Base-by-base conservation (phyloP, 345 rosid genomes). In the Boechera retrofracta region DNA sequence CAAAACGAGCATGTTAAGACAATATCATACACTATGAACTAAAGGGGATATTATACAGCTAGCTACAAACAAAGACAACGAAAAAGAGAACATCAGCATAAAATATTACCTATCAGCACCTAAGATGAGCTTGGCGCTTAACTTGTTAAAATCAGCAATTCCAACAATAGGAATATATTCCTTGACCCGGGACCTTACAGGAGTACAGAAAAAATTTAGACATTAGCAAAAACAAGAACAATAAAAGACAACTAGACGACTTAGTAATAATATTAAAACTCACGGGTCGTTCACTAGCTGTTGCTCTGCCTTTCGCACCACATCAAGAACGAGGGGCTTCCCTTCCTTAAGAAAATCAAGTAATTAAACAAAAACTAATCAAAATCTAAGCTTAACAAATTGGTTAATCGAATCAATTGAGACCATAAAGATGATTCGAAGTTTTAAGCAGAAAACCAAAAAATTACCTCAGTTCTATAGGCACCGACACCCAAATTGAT, bases 131-230 rank as follows among this genome's bases (percentile, higher is more conserved):
- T 86, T 91, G 67, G 99, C 98, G 59, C 98, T 92, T 74, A 87
- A 44, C 82, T 95, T 92, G 81, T 95, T 95, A 72, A 92, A 95
- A 5, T 91, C 98, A 53, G 91, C 89, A 74, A 95, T 72, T 64
- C 99, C 99, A 74, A 86, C 84, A 76, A 95, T 92, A 10, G 97
- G 94, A 76, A 95, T 96, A 69, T 95, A 95, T 72, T 95, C 99
- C 87, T 95, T 95, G 26, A 90, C 90, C 13, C 94, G 89, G 2
- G 94, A 82, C 81, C 94, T 95, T 72, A 51, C 71, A 38, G 53
- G 11, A 58, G 10, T 16, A 62, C 0, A 62, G 10, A 33, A 55
- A 18, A 47, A 18, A 6, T 33, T 15, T 9, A 67, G 10, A 3
- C 47, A 67, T 63, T 29, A 74, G 38, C 71, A 74, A 71, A 69